phyloP scores from a whole-genome alignment of 352 stramenopile genomes.

The Achlya hypogyna region DNA sequence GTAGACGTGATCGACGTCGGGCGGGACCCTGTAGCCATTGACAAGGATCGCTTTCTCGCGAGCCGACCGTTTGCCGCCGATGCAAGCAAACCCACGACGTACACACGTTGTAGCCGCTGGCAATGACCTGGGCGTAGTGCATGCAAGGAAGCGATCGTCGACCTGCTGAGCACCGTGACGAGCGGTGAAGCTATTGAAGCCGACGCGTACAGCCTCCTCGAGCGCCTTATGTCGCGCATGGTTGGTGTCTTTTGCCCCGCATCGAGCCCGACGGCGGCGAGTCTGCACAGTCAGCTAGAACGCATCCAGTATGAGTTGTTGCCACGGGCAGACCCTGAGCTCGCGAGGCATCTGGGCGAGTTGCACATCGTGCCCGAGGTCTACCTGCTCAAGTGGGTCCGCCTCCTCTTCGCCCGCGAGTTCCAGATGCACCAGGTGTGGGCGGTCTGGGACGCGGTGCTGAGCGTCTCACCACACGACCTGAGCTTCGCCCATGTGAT shows the following conservation, averaged over 20 bases:
- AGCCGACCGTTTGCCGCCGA: slow-evolving; percentile 37
- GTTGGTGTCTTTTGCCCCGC: slow-evolving; percentile 49
- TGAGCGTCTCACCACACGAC: slow-evolving; percentile 53
- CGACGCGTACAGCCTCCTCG: slow-evolving; percentile 52
- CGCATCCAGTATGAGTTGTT: slow-evolving; percentile 60
- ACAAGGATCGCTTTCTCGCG: slow-evolving; percentile 32
- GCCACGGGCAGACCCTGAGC: slow-evolving; percentile 48
- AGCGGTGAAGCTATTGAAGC: slow-evolving; percentile 42
- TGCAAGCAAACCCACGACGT: slow-evolving; percentile 44
- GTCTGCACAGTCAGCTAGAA: slow-evolving; percentile 55
- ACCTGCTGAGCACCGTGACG: slow-evolving; percentile 47
- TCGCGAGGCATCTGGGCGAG: slow-evolving; percentile 35
- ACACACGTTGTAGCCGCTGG: slow-evolving; percentile 10
- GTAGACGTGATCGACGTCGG: slow-evolving; percentile 54
- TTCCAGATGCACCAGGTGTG: slow-evolving; percentile 67
- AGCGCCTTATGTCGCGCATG: slow-evolving; percentile 71
- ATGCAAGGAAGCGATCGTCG: slow-evolving; percentile 42
- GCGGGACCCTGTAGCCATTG: slow-evolving; percentile 27
- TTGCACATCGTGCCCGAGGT: slow-evolving; percentile 60
- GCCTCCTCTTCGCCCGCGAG: slow-evolving; percentile 66
- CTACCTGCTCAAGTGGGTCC: slow-evolving; percentile 63
- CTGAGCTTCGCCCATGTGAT: slow-evolving; percentile 73
- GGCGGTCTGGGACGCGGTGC: slow-evolving; percentile 72
- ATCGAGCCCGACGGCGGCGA: slow-evolving; percentile 19
- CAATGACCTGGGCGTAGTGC: slow-evolving; percentile 22